phyloP scores from a whole-genome alignment of 345 rosid genomes.

The Eucalyptus rudis region DNA sequence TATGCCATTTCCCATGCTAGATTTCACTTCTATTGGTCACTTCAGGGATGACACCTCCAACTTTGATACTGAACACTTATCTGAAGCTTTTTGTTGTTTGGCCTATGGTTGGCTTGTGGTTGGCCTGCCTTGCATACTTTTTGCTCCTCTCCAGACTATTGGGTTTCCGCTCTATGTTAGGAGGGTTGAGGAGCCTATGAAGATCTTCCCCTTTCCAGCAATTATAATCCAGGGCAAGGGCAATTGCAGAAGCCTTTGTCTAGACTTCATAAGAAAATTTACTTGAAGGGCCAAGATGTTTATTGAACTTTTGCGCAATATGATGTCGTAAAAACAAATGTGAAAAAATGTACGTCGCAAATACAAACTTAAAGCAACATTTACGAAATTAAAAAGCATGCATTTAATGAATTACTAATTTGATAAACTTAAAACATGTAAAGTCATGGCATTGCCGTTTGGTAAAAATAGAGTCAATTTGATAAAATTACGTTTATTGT shows the following conservation, averaged over 20 bases:
- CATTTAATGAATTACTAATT: not conserved
- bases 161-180: not conserved
- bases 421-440: not conserved
- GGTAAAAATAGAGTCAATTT: accelerated
- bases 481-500: not conserved
- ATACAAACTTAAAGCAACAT: not conserved
- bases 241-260: not conserved
- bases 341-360: not conserved
- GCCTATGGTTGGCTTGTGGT: not conserved
- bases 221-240: not conserved
- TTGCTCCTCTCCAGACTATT: not conserved
- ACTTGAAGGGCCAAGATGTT: not conserved
- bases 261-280: not conserved
- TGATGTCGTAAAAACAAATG: not conserved
- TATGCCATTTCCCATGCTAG: not conserved
- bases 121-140: not conserved
- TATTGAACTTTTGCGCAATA: not conserved
- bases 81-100: not conserved
- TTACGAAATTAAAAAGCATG: not conserved
- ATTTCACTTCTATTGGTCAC: not conserved
- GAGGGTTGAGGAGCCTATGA: not conserved
- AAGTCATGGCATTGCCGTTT: not conserved
- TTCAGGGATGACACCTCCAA: not conserved
- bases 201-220: not conserved
- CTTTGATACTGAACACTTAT: not conserved